Conservation (phyloP, 139 green algal species). For the Haematococcus sp. region DNA sequence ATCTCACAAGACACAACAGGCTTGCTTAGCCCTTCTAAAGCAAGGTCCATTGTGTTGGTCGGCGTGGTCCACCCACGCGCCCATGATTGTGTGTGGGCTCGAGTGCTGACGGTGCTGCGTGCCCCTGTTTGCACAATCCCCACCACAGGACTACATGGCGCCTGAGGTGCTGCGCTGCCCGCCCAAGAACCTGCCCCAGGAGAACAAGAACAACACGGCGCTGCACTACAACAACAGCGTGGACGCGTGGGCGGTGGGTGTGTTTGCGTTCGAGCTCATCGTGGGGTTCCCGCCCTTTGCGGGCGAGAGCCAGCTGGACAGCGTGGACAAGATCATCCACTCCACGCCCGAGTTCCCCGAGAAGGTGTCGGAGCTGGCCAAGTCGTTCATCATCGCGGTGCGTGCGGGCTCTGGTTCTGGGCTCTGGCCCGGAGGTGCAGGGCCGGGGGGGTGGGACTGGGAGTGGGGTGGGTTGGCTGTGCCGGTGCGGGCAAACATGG, state of each 20-base stretch:
- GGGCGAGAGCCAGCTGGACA: conserved; percentile 45
- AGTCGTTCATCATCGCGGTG: conserved; percentile 39
- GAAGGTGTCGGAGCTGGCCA: conserved; percentile 42
- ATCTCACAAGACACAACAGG: no score
- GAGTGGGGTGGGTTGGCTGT: no score
- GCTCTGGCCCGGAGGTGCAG: background rate
- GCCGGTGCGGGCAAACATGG: no score
- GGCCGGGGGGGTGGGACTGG: no score
- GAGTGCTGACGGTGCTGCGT: no score
- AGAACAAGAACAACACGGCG: conserved; percentile 56
- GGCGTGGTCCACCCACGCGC: no score
- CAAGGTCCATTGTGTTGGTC: no score
- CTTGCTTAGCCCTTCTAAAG: no score
- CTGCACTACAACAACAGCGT: conserved; percentile 54
- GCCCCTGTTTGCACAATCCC: background rate
- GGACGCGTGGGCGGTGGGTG: conserved; percentile 77
- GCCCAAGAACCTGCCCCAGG: conserved; percentile 51
- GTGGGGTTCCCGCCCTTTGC: conserved; percentile 64
- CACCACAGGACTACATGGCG: conserved; percentile 50
- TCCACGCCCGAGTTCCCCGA: conserved; percentile 40
- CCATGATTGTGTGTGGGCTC: no score
- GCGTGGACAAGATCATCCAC: conserved; percentile 49
- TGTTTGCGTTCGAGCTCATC: conserved; percentile 85
- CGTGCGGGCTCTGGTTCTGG: background rate
- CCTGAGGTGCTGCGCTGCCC: conserved; percentile 62